Evolutionary conservation across 257 asterid species (phyloP).

Genomic region (Petunia secreta): DNA sequence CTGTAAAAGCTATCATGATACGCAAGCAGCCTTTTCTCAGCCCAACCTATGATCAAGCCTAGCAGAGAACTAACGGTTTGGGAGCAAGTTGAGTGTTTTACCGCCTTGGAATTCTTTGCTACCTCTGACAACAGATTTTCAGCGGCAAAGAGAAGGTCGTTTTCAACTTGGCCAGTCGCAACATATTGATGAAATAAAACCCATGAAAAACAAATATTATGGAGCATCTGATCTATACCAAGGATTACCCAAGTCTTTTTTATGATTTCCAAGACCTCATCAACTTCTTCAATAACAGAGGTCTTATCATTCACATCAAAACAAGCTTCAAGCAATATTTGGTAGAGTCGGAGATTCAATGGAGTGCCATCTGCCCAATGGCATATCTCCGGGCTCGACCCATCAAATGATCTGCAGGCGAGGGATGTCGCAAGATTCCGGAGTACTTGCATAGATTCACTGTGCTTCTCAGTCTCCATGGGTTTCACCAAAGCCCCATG

Average conservation of each 20-base stretch:
- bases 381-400: slow-evolving; percentile 63
- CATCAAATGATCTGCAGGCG: slow-evolving; percentile 82
- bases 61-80: slow-evolving; percentile 55
- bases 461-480: slow-evolving; percentile 65
- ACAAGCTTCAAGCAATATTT: slow-evolving; percentile 71
- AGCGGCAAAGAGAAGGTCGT: slow-evolving; percentile 73
- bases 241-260: slow-evolving; percentile 87
- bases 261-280: slow-evolving; percentile 76
- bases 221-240: slow-evolving; percentile 67
- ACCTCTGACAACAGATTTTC: slow-evolving; percentile 66
- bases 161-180: slow-evolving; percentile 61
- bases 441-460: slow-evolving; percentile 64
- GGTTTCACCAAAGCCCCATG: slow-evolving; percentile 57
- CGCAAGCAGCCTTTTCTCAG: slow-evolving; percentile 59
- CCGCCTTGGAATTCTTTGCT: slow-evolving; percentile 51
- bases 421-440: slow-evolving; percentile 59
- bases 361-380: slow-evolving; percentile 99
- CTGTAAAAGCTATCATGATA: slow-evolving; percentile 76
- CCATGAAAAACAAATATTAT: slow-evolving; percentile 82
- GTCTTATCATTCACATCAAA: slow-evolving; percentile 75
- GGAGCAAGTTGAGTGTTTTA: slow-evolving; percentile 51
- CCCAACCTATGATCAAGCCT: slow-evolving; percentile 64
- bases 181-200: slow-evolving; percentile 67
- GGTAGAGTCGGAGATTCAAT: slow-evolving; percentile 69
- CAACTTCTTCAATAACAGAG: slow-evolving; percentile 80